phyloP scores from a whole-genome alignment of 1,284 basidiomycete genomes.

The Boletus smithii region DNA sequence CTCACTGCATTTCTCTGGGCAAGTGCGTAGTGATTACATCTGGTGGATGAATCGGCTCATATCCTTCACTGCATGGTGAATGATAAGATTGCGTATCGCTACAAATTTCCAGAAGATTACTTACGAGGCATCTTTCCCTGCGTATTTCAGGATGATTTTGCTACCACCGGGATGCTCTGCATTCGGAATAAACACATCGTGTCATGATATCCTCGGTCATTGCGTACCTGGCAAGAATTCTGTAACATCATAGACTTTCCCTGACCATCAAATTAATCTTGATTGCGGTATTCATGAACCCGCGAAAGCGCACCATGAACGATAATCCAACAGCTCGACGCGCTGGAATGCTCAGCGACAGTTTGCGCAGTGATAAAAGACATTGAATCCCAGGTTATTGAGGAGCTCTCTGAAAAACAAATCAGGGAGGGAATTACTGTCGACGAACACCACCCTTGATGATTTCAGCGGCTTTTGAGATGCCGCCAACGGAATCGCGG shows the following conservation, averaged over 20 bases:
- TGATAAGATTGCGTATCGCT: not conserved
- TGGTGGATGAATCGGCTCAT: constrained; percentile 63
- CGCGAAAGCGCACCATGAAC: constrained; percentile 51
- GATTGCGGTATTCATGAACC: not conserved
- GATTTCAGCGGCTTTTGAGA: constrained; percentile 14
- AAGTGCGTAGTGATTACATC: constrained; percentile 62
- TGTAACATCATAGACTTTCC: constrained; percentile 69
- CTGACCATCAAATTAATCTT: constrained; percentile 28
- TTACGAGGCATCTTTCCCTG: constrained; percentile 72
- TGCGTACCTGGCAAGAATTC: constrained; percentile 57
- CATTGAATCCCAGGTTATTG: constrained; percentile 6
- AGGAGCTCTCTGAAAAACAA: not conserved
- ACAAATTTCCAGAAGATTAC: constrained; percentile 10
- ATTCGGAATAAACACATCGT: constrained; percentile 8
- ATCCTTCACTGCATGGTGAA: constrained; percentile 42
- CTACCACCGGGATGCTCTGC: constrained; percentile 54
- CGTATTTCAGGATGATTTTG: constrained; percentile 65
- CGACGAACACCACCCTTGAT: not conserved
- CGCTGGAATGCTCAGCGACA: constrained; percentile 43
- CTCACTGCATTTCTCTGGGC: constrained; percentile 49
- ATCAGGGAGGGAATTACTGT: not conserved
- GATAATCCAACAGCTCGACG: constrained; percentile 67
- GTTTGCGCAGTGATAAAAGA: constrained; percentile 26
- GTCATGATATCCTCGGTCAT: not conserved
- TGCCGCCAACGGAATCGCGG: constrained; percentile 17